A percentile compares a stretch with the other conserved stretches of the same genome.
Evolutionary conservation across 2,329 filamentous ascomycete species (phyloP).

Genomic region (Phoma sp.): DNA sequence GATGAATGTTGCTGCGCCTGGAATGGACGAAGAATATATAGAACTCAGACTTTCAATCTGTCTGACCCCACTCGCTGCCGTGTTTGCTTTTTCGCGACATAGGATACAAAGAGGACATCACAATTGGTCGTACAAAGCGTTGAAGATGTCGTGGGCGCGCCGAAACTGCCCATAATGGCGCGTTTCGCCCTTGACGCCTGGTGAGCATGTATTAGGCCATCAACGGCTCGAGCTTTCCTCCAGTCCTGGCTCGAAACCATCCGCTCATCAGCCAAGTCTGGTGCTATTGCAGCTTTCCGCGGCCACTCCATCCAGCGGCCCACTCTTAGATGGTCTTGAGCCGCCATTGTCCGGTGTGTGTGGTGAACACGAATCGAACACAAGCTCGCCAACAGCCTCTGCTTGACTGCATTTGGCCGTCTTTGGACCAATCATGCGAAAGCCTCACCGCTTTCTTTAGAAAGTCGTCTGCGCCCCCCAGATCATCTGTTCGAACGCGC

Average conservation of each 20-base stretch:
- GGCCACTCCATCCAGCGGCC: conserved; percentile 8
- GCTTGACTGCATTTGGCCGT: conserved; percentile 9
- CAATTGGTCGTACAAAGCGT: conserved; percentile 12
- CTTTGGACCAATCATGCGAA: conserved; percentile 18
- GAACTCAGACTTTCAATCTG: too few relatives aligned
- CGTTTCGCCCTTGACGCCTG: conserved; percentile 22
- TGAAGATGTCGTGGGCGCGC: conserved; percentile 12
- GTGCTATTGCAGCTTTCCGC: conserved; percentile 20
- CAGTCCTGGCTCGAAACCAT: conserved; percentile 24
- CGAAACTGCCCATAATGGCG: conserved; percentile 10
- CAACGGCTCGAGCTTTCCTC: conserved; percentile 17
- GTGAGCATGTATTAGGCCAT: conserved; percentile 16
- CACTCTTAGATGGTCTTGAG: conserved; percentile 11
- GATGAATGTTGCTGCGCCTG: conserved; percentile 23
- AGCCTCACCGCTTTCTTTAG: conserved; percentile 43
- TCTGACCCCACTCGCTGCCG: not conserved
- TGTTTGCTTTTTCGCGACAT: not conserved
- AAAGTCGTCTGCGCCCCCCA: conserved; percentile 30
- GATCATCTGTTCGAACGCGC: conserved; percentile 31
- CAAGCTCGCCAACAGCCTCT: conserved; percentile 2
- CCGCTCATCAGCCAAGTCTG: conserved; percentile 37
- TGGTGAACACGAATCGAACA: conserved; percentile 17
- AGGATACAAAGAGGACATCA: not conserved
- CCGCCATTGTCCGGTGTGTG: conserved; percentile 16
- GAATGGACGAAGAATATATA: not conserved